Percentiles rank a stretch among this genome's conserved stretches.
These are phyloP conservation scores for Favolaschia claudopus DNA, from an alignment of 768 basidiomycete genomes.

Conservation along the genomic window DNA sequence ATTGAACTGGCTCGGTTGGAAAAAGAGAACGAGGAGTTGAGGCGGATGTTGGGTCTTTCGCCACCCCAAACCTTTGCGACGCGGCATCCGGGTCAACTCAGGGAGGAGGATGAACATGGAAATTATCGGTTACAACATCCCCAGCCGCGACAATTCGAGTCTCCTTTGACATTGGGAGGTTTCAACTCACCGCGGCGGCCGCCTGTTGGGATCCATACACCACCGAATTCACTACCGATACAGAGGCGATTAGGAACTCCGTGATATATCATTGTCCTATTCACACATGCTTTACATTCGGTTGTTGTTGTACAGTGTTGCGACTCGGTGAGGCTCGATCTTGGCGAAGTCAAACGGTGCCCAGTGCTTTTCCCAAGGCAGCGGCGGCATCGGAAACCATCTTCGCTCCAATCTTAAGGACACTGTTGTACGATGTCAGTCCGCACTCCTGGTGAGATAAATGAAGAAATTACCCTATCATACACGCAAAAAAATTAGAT, in stretches of 20 bases:
- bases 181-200: conserved; percentile 12
- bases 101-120: neutral
- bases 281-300: neutral
- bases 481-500: conserved; percentile 31
- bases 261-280: neutral
- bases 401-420: conserved; percentile 41
- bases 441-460: conserved; percentile 1
- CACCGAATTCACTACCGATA: neutral
- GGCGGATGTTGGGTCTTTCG: conserved; percentile 68
- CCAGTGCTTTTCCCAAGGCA: conserved; percentile 41
- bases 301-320: neutral
- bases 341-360: conserved; percentile 8
- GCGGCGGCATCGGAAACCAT: conserved; percentile 46
- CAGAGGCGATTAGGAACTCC: conserved; percentile 12
- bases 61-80: conserved; percentile 30
- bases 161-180: conserved; percentile 13
- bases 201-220: neutral
- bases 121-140: conserved; percentile 18
- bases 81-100: neutral
- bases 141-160: conserved; percentile 18
- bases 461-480: neutral
- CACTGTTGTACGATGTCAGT: conserved; percentile 25
- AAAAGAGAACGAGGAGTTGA: conserved; percentile 85
- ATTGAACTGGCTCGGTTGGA: conserved; percentile 88
- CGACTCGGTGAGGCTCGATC: neutral